Base-by-base conservation (phyloP, 2,329 filamentous ascomycete species). In the Chrysoporthe austroafricana region DNA sequence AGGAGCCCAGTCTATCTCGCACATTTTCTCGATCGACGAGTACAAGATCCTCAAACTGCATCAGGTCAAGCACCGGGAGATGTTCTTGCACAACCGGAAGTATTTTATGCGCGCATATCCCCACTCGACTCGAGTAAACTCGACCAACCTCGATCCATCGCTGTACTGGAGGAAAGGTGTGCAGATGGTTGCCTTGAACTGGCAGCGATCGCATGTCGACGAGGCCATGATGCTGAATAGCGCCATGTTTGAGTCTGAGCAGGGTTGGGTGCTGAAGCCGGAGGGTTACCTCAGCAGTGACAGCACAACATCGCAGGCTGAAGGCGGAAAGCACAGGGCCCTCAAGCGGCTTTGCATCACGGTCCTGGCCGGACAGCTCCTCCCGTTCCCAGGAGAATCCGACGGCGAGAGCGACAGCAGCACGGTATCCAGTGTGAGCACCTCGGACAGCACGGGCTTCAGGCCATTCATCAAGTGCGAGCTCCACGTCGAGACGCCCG, bases 111-210 rank as follows among this genome's bases (percentile, higher is more conserved):
- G 96, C 44, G 93, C 96, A 11, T 99, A 97, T 76, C 96, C 96
- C 5, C 90, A 91, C 34, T 90, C 88, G 3, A 85, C 87, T 69
- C 89, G 94, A 46, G 85, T 97, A 63, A 89, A 90, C 73, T 97
- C 94, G 57, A 93, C 92, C n/a, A 99, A 99, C 76, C 96, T 96
- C 52, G 94, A 98, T 74, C 96, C 96, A 0, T 90, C 94, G 71
- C 89, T 89, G 56, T 96, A 94, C 76, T 99, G 96, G 96, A 89
- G 94, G 62, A 90, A 92, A 64, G 96, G 96, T 39, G 94, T 97
- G 26, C 96, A 99, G 78, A 98, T 99, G 95, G 94, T 93, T 5
- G 95, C 96, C 21, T 86, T 98, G 78, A 99, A 99, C 77, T 98
- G 96, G 95, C 96, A 99, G 79, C 95, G 91, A 2, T 63, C 68